Percentiles rank a stretch among this genome's conserved stretches.
These are phyloP conservation scores for Spergularia azorica DNA, from an alignment of 179 eudicot species.

Conservation along the genomic window DNA sequence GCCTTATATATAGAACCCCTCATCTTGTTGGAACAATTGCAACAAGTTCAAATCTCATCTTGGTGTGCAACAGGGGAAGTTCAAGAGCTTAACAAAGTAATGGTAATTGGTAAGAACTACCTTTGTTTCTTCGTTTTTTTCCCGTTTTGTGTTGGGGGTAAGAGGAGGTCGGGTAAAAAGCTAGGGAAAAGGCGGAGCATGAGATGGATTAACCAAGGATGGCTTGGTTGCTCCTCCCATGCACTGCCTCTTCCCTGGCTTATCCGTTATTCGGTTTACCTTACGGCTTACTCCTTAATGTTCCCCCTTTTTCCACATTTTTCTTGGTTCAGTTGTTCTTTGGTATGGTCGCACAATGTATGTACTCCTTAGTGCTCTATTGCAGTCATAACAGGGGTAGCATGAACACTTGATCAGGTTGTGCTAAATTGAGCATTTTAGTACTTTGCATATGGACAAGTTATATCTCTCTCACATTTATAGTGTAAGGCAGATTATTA, in stretches of 20 bases:
- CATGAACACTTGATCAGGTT: too few species aligned
- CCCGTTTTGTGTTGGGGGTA: not conserved
- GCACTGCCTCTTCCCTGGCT: slow-evolving; percentile 73
- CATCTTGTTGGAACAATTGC: not conserved
- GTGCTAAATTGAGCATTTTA: too few species aligned
- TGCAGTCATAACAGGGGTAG: too few species aligned
- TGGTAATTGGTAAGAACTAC: not conserved
- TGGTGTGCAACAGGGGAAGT: not conserved
- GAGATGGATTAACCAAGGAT: slow-evolving; percentile 40
- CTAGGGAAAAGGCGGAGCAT: slow-evolving; percentile 50
- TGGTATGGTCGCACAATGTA: too few species aligned
- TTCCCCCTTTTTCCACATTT: too few species aligned
- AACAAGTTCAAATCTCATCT: not conserved
- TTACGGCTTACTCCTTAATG: not conserved
- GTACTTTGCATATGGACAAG: too few species aligned
- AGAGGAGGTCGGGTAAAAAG: slow-evolving; percentile 9
- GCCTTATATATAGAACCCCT: not conserved
- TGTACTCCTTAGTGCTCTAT: too few species aligned
- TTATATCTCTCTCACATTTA: too few species aligned
- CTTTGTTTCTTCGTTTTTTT: not conserved
- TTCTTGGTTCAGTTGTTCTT: too few species aligned
- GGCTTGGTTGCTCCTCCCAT: slow-evolving; percentile 41
- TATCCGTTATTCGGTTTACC: not conserved
- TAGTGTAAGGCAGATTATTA: too few species aligned
- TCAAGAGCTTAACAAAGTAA: not conserved